Base-by-base conservation (phyloP, 1,284 basidiomycete genomes). In the Puccinia horiana region DNA sequence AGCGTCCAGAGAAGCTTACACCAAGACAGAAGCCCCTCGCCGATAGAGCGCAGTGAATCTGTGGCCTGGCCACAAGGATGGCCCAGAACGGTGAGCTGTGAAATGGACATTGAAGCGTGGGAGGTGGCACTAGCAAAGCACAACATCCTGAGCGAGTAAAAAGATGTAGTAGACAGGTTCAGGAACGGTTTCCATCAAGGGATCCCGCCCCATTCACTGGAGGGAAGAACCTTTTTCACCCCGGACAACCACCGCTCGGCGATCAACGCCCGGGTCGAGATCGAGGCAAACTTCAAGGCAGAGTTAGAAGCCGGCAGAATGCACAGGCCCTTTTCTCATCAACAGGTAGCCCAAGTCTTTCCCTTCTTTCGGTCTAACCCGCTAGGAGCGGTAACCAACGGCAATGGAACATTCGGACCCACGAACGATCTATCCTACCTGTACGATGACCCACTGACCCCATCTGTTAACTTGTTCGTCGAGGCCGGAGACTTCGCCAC, bases 341-440 rank as follows among this genome's bases (percentile, higher is more conserved):
- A 37, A 20, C 35, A 67, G 29, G 65, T 67, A 8, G 16, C 5
- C 5, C 18, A 42, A 23, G 18, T 40, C 37, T 73, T 73, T 52
- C 3, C 6, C 6, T 49, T 73, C 29, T 73, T 73, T 44, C 6
- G 44, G n/a, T 23, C 44, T 5, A 73, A 44, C 42, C 70, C 70
- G 5, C 44, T 73, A n/a, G 70, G 70, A 37, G 70, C 44, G n/a
- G 70, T 73, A 2, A 44, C 52, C 14, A 73, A 52, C 37, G 69
- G 69, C 42, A 37, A 72, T n/a, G 69, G 69, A 40, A 44, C 69
- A 44, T 23, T 44, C 16, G 3, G 44, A 52, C 44, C 70, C 12
- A 73, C 52, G 26, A 44, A 73, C 70, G 26, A 73, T 23, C 37
- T 73, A 73, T 73, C 44, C 5, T 73, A 40, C n/a, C 69, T 37